Conservation (phyloP, 2,329 filamentous ascomycete species). For the Fusarium tupiense region DNA sequence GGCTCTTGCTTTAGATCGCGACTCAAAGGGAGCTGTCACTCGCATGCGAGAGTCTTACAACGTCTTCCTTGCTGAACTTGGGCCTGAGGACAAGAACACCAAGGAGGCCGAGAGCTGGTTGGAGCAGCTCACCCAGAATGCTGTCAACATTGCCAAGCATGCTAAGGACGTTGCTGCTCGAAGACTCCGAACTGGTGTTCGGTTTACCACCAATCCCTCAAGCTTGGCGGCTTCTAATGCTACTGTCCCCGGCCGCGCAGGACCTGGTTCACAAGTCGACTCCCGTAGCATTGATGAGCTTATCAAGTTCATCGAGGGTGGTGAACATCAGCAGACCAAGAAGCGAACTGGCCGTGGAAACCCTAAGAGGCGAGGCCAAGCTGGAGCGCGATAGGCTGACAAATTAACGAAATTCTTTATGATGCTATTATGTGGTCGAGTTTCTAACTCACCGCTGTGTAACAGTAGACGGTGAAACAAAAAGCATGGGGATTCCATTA, state of each 20-base stretch:
- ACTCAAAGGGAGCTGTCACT: slow-evolving; percentile 89
- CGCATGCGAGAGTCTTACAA: slow-evolving; percentile 97
- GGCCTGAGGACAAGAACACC: slow-evolving; percentile 93
- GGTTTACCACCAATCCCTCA: slow-evolving; percentile 61
- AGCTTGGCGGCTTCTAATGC: slow-evolving; percentile 42
- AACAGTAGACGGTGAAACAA: slow-evolving; percentile 32
- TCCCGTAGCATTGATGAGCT: slow-evolving; percentile 91
- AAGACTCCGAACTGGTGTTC: slow-evolving; percentile 75
- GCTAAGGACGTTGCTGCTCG: slow-evolving; percentile 85
- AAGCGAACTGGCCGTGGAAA: slow-evolving; percentile 64
- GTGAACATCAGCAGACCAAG: slow-evolving; percentile 65
- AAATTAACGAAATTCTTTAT: slow-evolving; percentile 20
- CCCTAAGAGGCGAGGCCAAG: slow-evolving; percentile 62
- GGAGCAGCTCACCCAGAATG: slow-evolving; percentile 94
- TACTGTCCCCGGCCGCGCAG: slow-evolving; percentile 46
- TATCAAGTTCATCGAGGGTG: slow-evolving; percentile 92
- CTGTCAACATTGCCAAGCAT: slow-evolving; percentile 93
- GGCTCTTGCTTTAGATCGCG: slow-evolving; percentile 92
- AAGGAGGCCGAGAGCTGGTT: slow-evolving; percentile 98
- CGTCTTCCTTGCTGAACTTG: slow-evolving; percentile 90
- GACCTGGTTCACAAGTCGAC: slow-evolving; percentile 62
- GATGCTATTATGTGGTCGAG: slow-evolving; percentile 25
- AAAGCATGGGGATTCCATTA: slow-evolving; percentile 31
- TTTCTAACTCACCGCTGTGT: slow-evolving; percentile 31
- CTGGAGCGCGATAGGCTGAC: slow-evolving; percentile 31